Percentiles rank a stretch among this genome's conserved stretches.
Conservation (phyloP, 805 yeast genomes). For the Blastobotrys terrestris region DNA sequence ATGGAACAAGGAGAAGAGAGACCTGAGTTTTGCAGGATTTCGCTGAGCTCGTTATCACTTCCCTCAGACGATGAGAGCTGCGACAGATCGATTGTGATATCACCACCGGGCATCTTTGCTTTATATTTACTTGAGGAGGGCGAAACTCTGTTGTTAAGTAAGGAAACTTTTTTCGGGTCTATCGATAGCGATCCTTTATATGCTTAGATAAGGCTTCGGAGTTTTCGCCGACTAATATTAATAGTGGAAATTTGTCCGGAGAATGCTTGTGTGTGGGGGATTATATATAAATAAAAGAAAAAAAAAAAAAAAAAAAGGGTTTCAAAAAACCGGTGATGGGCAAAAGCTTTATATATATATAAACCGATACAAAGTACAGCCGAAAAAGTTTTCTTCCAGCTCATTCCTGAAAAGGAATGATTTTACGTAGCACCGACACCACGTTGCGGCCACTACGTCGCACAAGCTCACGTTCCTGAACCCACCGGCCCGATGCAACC, state of each 20-base stretch:
- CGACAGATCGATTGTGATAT: conserved; percentile 4
- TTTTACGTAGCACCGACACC: neutral
- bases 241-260: neutral
- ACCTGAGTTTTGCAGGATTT: conserved; percentile 6
- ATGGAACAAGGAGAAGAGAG: conserved; percentile 34
- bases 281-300: neutral
- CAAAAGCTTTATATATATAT: neutral
- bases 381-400: neutral
- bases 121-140: no score
- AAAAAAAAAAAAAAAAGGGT: neutral
- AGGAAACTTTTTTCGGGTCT: neutral
- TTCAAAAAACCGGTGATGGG: neutral
- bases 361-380: neutral
- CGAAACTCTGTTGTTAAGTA: no score
- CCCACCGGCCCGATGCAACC: neutral
- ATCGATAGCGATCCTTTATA: neutral
- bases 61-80: conserved; percentile 4
- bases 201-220: neutral
- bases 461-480: no score
- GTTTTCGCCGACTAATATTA: neutral
- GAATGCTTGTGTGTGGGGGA: neutral
- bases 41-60: conserved; percentile 1
- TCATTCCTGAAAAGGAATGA: neutral
- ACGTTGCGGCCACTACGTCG: neutral
- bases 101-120: conserved; percentile 4